Evolutionary conservation across 164 flowering plant species (phyloP).

Genomic region (Protea cynaroides): DNA sequence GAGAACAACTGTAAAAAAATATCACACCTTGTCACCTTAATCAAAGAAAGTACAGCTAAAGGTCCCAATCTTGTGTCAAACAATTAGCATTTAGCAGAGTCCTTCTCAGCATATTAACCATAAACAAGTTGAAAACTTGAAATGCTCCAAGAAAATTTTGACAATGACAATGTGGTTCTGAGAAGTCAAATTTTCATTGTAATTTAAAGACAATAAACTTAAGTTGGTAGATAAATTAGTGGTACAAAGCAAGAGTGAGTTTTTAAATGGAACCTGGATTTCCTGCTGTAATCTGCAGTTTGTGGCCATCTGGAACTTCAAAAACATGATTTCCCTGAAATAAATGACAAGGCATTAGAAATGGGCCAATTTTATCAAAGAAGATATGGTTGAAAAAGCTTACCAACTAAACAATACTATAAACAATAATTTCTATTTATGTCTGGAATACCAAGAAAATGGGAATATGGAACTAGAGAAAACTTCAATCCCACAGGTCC

Average conservation of each 20-base stretch:
- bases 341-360: not conserved
- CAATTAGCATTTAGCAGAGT: not conserved
- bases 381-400: not conserved
- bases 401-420: not conserved
- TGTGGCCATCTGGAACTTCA: conserved; percentile 89
- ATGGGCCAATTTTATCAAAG: not conserved
- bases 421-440: not conserved
- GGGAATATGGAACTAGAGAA: not conserved
- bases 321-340: conserved; percentile 79
- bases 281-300: conserved; percentile 57
- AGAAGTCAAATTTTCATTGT: not conserved
- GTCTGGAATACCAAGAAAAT: not conserved
- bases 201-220: no score
- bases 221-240: not conserved
- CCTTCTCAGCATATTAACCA: not conserved
- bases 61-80: not conserved
- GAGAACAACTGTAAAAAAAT: no score
- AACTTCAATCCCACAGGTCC: not conserved
- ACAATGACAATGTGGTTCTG: not conserved
- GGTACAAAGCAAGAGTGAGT: not conserved
- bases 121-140: not conserved
- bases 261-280: conserved; percentile 44
- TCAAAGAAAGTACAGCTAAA: not conserved
- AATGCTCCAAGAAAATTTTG: no score
- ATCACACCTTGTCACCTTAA: not conserved